Conservation (phyloP, 208 protist genomes). For the Leishmania guyanensis region DNA sequence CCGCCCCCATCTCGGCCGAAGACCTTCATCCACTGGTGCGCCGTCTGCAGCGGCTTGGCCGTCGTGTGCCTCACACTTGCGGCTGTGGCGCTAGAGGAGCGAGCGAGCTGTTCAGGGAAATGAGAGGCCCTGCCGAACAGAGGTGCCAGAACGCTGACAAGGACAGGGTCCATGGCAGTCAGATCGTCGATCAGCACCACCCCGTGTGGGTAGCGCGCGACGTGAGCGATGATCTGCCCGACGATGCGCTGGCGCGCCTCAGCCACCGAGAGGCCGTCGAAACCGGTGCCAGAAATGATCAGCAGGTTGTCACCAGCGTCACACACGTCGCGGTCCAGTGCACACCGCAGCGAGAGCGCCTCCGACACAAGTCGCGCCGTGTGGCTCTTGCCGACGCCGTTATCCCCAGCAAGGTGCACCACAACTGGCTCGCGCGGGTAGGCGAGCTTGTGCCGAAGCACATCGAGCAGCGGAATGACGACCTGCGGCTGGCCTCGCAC, state of each 20-base stretch:
- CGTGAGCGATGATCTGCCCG: constrained; percentile 43
- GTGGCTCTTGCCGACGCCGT: constrained; percentile 81
- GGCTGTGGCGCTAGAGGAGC: background rate
- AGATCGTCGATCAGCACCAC: constrained; percentile 82
- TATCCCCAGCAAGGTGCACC: constrained; percentile 83
- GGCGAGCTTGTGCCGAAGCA: constrained; percentile 64
- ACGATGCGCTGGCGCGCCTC: constrained; percentile 48
- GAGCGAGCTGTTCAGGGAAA: constrained; percentile 66
- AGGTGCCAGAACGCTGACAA: constrained; percentile 58
- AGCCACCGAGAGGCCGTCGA: constrained; percentile 41
- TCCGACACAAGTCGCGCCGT: constrained; percentile 69
- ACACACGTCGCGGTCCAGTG: constrained; percentile 38
- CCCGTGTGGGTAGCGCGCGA: constrained; percentile 67
- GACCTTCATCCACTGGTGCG: background rate
- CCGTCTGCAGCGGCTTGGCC: background rate
- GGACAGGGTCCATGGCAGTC: constrained; percentile 54
- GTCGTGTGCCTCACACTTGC: background rate
- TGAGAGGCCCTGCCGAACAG: constrained; percentile 68
- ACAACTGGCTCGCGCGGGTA: constrained; percentile 66
- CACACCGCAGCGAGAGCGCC: constrained; percentile 57
- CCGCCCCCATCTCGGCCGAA: background rate
- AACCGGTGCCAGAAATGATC: constrained; percentile 63
- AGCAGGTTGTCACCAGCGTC: constrained; percentile 71
- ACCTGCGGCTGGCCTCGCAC: constrained; percentile 69
- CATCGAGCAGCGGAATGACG: constrained; percentile 37